Evolutionary conservation across 2,329 filamentous ascomycete species (phyloP), one percentile per base, ranked within the genome.

Genomic region (Aspergillus vadensis): DNA sequence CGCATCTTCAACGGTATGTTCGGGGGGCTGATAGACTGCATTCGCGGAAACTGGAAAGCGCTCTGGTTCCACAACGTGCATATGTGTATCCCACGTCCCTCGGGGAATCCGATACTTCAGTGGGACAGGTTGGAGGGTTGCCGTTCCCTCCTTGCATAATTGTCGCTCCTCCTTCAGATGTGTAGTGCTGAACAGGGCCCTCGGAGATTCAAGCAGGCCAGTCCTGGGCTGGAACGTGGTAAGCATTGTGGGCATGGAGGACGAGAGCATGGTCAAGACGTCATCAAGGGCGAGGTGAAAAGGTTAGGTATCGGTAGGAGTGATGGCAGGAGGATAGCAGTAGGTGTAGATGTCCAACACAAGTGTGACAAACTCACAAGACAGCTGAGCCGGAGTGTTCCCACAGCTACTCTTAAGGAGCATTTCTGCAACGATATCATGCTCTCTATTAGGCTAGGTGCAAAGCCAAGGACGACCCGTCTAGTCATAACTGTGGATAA

Each of bases 41-140:
- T 74, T 68, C 7, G 77, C 62, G 25, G 77, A 74, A 8, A 86
- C 70, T 1, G 83, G 80, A 67, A 83, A 88, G 7, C 70, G 70
- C 19, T 74, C 67, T 0, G 83, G 84, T 55, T 86, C 83, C 52
- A 87, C 78, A 36, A 88, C 80, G 69, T 88, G 86, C 83, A 88
- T 88, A 70, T 88, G 86, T 54, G 81, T 83, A 69, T 87, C 85
- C 85, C 85, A 88, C 58, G 85, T 70, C 17, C 64, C 58, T 2
- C 61, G 49, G n/a, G 76, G 76, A 23, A 77, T 55, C 51, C 67
- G 67, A 30, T 67, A 57, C 27, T 64, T 70, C 25, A 72, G 25
- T 3, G 66, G 63, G 25, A 59, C 21, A 21, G 44, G 14, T 7
- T 57, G 32, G 17, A 43, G n/a, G 9, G 23, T 25, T 19, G 30